Evolutionary conservation across 495 filamentous ascomycete species (phyloP).

Genomic region (Aspergillus leporis): DNA sequence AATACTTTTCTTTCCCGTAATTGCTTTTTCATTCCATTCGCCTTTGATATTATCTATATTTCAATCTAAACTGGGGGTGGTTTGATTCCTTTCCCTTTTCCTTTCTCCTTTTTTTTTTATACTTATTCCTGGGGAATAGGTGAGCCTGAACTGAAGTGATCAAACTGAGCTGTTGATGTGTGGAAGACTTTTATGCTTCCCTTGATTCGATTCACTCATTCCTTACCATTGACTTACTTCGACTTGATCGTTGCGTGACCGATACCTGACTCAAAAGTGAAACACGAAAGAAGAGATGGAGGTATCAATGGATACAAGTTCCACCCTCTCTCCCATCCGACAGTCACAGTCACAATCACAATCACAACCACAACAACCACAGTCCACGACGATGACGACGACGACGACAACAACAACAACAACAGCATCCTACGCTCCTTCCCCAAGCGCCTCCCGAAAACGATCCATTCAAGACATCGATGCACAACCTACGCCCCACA

Average conservation of each 20-base stretch:
- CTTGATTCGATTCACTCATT: neutral
- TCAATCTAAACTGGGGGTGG: neutral
- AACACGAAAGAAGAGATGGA: conserved; percentile 16
- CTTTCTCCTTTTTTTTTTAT: too few relatives aligned
- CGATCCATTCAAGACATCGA: conserved; percentile 35
- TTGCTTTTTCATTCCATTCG: neutral
- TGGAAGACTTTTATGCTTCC: too few relatives aligned
- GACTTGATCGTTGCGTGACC: neutral
- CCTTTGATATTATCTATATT: neutral
- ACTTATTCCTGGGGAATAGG: neutral
- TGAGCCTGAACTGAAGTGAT: too few relatives aligned
- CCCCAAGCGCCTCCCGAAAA: conserved; percentile 25
- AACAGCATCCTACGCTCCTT: conserved; percentile 17
- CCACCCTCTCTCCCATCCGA: conserved; percentile 12
- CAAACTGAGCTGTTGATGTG: too few relatives aligned
- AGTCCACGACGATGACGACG: neutral
- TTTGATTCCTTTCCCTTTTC: neutral
- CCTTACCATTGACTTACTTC: too few relatives aligned
- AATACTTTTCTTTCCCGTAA: neutral
- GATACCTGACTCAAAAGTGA: neutral
- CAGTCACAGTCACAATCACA: conserved; percentile 1
- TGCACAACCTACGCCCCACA: conserved; percentile 30
- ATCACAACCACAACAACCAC: neutral
- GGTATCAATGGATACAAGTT: conserved; percentile 19
- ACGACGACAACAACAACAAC: conserved; percentile 18